Percentiles rank a stretch among this genome's conserved stretches.
These are phyloP conservation scores for Calycina herbarum DNA, from an alignment of 2,329 filamentous ascomycete genomes.

Conservation along the genomic window DNA sequence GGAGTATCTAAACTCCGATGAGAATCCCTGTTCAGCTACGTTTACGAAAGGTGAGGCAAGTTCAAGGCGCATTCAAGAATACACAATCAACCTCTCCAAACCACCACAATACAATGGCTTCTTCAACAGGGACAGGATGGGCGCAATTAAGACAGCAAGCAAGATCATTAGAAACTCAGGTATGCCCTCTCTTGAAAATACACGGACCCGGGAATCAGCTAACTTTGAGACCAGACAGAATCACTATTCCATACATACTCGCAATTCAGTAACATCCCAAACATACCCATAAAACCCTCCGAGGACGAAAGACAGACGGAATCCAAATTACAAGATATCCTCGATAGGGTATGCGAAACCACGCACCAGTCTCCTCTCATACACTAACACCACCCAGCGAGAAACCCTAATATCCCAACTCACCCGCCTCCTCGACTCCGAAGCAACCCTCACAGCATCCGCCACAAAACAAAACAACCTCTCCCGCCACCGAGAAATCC, in stretches of 20 bases:
- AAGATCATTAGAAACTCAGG: conserved; percentile 84
- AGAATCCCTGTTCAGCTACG: conserved; percentile 4
- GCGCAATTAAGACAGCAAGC: conserved; percentile 92
- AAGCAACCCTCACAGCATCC: conserved; percentile 81
- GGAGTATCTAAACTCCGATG: background rate
- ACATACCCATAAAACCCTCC: conserved; percentile 78
- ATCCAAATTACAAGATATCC: conserved; percentile 76
- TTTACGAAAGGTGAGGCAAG: conserved; percentile 9
- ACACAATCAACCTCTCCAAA: background rate
- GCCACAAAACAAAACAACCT: conserved; percentile 98
- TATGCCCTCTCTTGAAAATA: conserved; percentile 42
- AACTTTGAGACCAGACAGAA: conserved; percentile 65
- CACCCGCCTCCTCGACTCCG: conserved; percentile 85
- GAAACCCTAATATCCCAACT: conserved; percentile 81
- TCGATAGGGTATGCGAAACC: conserved; percentile 66
- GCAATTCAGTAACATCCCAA: conserved; percentile 79
- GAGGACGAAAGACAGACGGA: conserved; percentile 83
- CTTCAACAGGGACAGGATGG: conserved; percentile 62
- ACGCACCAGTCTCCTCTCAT: background rate
- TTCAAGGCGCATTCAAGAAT: background rate
- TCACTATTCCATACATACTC: conserved; percentile 82
- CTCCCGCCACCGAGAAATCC: conserved; percentile 84
- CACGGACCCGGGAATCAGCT: conserved; percentile 13
- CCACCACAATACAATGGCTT: conserved; percentile 27
- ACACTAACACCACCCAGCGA: conserved; percentile 56